Percentiles rank a stretch among this genome's conserved stretches.
These are phyloP conservation scores for Penstemon newberryi DNA, from an alignment of 257 asterid genomes.

Conservation along the genomic window DNA sequence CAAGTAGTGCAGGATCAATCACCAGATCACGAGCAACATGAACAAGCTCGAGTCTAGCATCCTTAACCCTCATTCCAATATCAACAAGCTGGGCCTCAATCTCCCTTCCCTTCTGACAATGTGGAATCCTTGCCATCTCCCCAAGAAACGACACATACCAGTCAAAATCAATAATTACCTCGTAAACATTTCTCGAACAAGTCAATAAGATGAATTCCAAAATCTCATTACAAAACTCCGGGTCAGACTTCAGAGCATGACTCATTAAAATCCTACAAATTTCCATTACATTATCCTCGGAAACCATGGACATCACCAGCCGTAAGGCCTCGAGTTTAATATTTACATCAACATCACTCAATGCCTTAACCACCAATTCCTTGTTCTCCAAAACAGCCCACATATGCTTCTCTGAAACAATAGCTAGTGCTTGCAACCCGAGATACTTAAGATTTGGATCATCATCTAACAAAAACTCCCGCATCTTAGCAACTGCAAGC, in stretches of 20 bases:
- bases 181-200: conserved; percentile 79
- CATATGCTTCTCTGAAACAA: conserved; percentile 53
- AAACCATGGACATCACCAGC: conserved; percentile 86
- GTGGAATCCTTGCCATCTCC: conserved; percentile 85
- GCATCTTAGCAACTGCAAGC: conserved; percentile 73
- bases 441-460: conserved; percentile 89
- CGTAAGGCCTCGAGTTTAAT: conserved; percentile 80
- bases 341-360: conserved; percentile 77
- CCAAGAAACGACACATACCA: conserved; percentile 87
- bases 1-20: conserved; percentile 95
- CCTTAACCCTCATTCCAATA: conserved; percentile 93
- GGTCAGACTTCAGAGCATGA: conserved; percentile 84
- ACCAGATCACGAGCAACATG: conserved; percentile 77
- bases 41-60: conserved; percentile 84
- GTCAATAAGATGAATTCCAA: conserved; percentile 63
- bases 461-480: conserved; percentile 77
- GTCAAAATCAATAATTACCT: conserved; percentile 76
- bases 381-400: conserved; percentile 88
- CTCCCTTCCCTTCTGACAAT: conserved; percentile 83
- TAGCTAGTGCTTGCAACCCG: conserved; percentile 76
- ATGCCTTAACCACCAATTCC: conserved; percentile 85
- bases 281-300: conserved; percentile 81
- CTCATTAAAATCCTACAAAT: conserved; percentile 78
- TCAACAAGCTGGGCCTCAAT: conserved; percentile 81
- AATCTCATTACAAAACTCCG: conserved; percentile 87